phyloP scores from a whole-genome alignment of 2,329 filamentous ascomycete genomes.

The Calonectria crousiana region DNA sequence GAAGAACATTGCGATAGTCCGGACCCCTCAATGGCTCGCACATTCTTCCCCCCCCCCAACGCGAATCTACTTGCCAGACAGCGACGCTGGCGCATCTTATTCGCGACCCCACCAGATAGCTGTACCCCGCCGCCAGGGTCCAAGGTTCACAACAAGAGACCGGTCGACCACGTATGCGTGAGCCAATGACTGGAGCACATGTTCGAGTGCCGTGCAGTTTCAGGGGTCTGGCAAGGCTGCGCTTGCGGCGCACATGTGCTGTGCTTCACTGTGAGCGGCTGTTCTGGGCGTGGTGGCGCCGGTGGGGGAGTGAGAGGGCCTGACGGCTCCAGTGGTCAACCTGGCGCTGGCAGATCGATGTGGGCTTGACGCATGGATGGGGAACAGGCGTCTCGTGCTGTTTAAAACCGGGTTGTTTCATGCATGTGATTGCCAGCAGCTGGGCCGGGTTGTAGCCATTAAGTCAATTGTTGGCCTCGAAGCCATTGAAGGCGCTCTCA shows the following conservation, averaged over 20 bases:
- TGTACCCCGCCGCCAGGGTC: slow-evolving; percentile 42
- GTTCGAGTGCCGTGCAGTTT: slow-evolving; percentile 42
- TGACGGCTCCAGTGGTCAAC: slow-evolving; percentile 17
- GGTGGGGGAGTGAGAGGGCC: slow-evolving; percentile 31
- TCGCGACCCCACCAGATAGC: slow-evolving; percentile 37
- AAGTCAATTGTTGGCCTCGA: not conserved
- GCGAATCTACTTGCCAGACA: slow-evolving; percentile 32
- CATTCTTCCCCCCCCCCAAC: slow-evolving; percentile 31
- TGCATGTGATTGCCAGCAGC: slow-evolving; percentile 3
- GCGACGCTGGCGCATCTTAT: slow-evolving; percentile 31
- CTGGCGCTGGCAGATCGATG: slow-evolving; percentile 25
- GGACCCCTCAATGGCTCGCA: slow-evolving; percentile 30
- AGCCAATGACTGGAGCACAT: slow-evolving; percentile 60
- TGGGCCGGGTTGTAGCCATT: not conserved
- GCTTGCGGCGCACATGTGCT: slow-evolving; percentile 41
- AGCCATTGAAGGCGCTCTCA: not conserved
- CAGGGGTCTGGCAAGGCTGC: slow-evolving; percentile 41
- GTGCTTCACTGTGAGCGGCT: slow-evolving; percentile 40
- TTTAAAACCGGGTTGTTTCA: not conserved
- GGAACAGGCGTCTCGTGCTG: not conserved
- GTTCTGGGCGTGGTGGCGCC: slow-evolving; percentile 29
- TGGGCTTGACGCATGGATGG: slow-evolving; percentile 16
- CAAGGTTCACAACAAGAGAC: slow-evolving; percentile 3
- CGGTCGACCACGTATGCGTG: slow-evolving; percentile 37
- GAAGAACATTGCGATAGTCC: slow-evolving; percentile 18